phyloP scores from a whole-genome alignment of 768 basidiomycete genomes.

The Pulveroboletus sp. region DNA sequence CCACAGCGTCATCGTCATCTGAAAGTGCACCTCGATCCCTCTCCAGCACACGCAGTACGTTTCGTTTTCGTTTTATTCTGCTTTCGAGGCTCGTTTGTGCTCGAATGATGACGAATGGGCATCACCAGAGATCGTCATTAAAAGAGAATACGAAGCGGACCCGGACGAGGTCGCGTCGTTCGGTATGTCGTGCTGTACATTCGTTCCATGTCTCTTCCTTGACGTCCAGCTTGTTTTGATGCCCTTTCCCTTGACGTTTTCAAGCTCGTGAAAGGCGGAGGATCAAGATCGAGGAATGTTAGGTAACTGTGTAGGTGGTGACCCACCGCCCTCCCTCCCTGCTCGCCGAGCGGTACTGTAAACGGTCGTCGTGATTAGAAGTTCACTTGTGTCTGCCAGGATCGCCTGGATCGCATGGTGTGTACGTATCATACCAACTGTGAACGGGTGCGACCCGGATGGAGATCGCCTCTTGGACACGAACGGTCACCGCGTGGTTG shows the following conservation, averaged over 20 bases:
- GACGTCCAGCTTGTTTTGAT: not conserved
- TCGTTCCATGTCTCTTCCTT: not conserved
- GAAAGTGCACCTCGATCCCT: not conserved
- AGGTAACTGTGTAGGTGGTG: not conserved
- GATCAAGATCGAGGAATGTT: slow-evolving; percentile 30
- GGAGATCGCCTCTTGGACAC: too few species aligned
- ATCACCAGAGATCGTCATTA: not conserved
- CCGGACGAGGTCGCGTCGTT: not conserved
- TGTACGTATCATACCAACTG: too few species aligned
- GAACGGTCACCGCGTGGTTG: too few species aligned
- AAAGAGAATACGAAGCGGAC: slow-evolving; percentile 17
- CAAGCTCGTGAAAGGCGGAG: slow-evolving; percentile 9
- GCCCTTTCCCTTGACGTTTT: not conserved
- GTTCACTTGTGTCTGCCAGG: too few species aligned
- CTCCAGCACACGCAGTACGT: not conserved
- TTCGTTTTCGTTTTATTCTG: not conserved
- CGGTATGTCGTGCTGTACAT: not conserved
- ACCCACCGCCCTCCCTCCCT: too few species aligned
- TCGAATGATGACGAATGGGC: too few species aligned
- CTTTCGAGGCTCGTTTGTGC: not conserved
- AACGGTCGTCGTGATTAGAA: too few species aligned
- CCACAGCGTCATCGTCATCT: not conserved
- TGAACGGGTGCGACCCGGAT: too few species aligned
- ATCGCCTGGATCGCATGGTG: too few species aligned
- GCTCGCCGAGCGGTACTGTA: too few species aligned